These are phyloP conservation scores for Blastocystis sp. DNA, from an alignment of 352 stramenopile species.

Conservation along the genomic window DNA sequence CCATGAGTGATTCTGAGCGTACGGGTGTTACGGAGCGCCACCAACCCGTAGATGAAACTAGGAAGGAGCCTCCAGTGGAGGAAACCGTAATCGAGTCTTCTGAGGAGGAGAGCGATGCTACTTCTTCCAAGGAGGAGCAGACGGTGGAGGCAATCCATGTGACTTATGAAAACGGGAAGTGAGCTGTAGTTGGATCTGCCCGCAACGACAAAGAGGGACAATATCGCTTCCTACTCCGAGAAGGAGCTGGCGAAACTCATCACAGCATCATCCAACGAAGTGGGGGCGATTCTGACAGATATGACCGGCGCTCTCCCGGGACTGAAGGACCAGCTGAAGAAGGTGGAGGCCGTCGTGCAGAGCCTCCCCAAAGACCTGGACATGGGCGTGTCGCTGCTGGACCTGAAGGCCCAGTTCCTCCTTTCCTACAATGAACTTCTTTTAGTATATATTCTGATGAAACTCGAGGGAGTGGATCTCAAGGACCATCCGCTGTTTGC, in stretches of 20 bases:
- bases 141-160: background rate
- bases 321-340: conserved; percentile 57
- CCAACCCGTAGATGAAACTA: conserved; percentile 19
- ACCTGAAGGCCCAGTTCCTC: conserved; percentile 59
- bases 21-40: background rate
- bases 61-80: background rate
- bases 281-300: conserved; percentile 55
- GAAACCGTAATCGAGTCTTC: conserved; percentile 7
- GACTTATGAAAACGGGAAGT: background rate
- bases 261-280: conserved; percentile 1
- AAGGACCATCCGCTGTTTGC: conserved; percentile 32
- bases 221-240: conserved; percentile 12
- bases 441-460: conserved; percentile 47
- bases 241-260: conserved; percentile 59
- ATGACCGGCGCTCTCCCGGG: background rate
- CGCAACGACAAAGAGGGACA: conserved; percentile 13
- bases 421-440: conserved; percentile 63
- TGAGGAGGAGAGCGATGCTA: background rate
- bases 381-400: conserved; percentile 46
- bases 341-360: background rate
- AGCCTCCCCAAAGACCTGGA: background rate
- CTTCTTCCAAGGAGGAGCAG: background rate
- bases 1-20: conserved; percentile 30
- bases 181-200: conserved; percentile 41
- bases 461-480: conserved; percentile 45